Percentiles rank a stretch among this genome's conserved stretches.
These are phyloP conservation scores for Tagetes patula DNA, from an alignment of 129 eudicot species.

Conservation along the genomic window DNA sequence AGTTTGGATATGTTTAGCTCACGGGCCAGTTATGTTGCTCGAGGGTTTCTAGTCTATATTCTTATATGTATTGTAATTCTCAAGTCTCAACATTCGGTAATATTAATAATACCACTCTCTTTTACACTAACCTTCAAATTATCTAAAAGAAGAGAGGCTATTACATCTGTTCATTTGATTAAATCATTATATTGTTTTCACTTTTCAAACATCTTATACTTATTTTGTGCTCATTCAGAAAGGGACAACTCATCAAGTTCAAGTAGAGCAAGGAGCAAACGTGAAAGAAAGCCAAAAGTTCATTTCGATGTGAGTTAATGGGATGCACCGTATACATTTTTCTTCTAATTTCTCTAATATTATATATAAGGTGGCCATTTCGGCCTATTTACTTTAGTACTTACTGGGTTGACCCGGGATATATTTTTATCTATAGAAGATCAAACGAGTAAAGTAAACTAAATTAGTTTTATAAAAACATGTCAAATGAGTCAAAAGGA, in stretches of 20 bases:
- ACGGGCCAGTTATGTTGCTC: too few species aligned
- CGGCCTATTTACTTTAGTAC: not conserved
- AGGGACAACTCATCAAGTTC: constrained; percentile 41
- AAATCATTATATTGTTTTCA: not conserved
- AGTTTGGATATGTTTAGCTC: too few species aligned
- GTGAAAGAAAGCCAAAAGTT: constrained; percentile 47
- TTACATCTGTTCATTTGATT: too few species aligned
- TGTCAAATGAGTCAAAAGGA: constrained; percentile 10
- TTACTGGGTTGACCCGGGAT: not conserved
- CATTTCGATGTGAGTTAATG: constrained; percentile 58
- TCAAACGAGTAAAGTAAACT: not conserved
- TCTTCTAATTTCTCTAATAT: not conserved
- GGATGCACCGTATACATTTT: constrained; percentile 6
- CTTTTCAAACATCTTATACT: constrained; percentile 20
- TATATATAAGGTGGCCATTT: not conserved
- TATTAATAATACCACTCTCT: too few species aligned
- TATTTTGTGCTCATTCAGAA: constrained; percentile 31
- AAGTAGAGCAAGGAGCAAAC: constrained; percentile 48
- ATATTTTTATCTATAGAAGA: not conserved
- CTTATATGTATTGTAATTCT: too few species aligned
- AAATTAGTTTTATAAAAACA: not conserved
- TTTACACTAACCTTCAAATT: too few species aligned
- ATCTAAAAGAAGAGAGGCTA: too few species aligned
- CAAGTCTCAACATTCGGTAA: too few species aligned
- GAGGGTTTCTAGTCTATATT: too few species aligned